Percentiles rank a stretch among this genome's conserved stretches.
Conservation (phyloP, 73 alveolate species). For the Symbiodinium pilosum region DNA sequence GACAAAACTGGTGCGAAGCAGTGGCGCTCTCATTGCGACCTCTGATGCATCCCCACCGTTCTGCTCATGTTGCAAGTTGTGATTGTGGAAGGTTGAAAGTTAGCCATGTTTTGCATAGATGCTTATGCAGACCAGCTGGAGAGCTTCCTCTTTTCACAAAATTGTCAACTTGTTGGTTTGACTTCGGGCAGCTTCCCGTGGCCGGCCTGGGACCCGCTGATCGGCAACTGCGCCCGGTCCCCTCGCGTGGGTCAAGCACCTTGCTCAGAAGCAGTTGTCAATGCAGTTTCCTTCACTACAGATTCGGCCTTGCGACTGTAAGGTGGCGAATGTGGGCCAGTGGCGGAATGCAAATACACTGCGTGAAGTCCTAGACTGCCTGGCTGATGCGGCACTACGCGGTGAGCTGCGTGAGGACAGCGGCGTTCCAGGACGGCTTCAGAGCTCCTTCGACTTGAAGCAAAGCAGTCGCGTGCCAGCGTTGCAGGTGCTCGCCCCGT, state of each 20-base stretch:
- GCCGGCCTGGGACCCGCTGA: constrained; percentile 5
- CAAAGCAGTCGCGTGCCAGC: too few species aligned
- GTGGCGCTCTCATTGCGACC: too few species aligned
- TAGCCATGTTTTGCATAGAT: background rate
- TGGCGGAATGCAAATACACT: background rate
- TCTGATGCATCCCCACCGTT: too few species aligned
- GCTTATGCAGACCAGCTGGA: background rate
- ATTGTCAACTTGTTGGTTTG: too few species aligned
- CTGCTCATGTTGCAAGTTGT: too few species aligned
- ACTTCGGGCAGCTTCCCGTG: background rate
- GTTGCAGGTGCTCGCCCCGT: constrained; percentile 20
- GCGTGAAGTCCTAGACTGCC: background rate
- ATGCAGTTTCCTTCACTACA: too few species aligned
- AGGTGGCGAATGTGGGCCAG: background rate
- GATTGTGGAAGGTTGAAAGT: too few species aligned
- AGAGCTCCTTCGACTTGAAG: too few species aligned
- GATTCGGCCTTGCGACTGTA: too few species aligned
- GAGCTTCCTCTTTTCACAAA: background rate
- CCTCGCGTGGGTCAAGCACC: background rate
- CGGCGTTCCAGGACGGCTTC: constrained; percentile 10
- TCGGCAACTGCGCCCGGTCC: background rate
- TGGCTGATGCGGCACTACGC: background rate
- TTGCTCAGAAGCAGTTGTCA: background rate
- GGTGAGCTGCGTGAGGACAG: background rate
- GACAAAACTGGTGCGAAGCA: too few species aligned